A percentile compares a stretch with the other conserved stretches of the same genome.
Evolutionary conservation across 345 rosid species (phyloP).

Genomic region (Mallotus nudiflorus): DNA sequence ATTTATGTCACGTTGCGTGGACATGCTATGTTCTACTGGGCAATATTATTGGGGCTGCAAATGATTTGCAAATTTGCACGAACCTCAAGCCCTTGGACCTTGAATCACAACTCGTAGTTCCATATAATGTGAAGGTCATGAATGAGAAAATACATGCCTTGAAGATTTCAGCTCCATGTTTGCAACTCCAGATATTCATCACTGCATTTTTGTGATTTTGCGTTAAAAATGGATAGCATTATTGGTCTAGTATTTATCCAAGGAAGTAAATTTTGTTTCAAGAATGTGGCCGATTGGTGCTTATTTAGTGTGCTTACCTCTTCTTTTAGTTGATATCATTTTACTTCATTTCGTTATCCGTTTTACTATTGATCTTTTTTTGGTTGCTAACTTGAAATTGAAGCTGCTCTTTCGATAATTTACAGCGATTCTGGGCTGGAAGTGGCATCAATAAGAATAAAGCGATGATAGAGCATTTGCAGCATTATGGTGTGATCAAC

Average conservation of each 20-base stretch:
- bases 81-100: slow-evolving; percentile 21
- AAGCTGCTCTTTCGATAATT: slow-evolving; percentile 17
- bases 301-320: neutral
- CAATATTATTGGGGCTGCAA: slow-evolving; percentile 7
- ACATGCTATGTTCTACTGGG: slow-evolving; percentile 21
- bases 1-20: slow-evolving; percentile 15
- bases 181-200: slow-evolving; percentile 5
- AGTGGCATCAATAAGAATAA: slow-evolving; percentile 49
- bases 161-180: slow-evolving; percentile 16
- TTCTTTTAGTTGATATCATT: too few relatives aligned
- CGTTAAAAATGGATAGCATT: neutral
- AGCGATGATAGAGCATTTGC: slow-evolving; percentile 72
- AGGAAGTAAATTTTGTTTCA: neutral
- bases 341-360: neutral
- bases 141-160: neutral
- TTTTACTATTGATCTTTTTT: neutral
- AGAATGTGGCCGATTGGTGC: neutral
- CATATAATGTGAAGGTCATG: slow-evolving; percentile 17
- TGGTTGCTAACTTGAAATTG: neutral
- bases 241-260: neutral
- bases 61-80: slow-evolving; percentile 10
- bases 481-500: slow-evolving; percentile 56
- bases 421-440: slow-evolving; percentile 55
- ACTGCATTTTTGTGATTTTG: slow-evolving; percentile 13
- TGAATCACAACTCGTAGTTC: slow-evolving; percentile 3